Conservation (phyloP, 805 yeast genomes). For the Debaryomyces hansenii region DNA sequence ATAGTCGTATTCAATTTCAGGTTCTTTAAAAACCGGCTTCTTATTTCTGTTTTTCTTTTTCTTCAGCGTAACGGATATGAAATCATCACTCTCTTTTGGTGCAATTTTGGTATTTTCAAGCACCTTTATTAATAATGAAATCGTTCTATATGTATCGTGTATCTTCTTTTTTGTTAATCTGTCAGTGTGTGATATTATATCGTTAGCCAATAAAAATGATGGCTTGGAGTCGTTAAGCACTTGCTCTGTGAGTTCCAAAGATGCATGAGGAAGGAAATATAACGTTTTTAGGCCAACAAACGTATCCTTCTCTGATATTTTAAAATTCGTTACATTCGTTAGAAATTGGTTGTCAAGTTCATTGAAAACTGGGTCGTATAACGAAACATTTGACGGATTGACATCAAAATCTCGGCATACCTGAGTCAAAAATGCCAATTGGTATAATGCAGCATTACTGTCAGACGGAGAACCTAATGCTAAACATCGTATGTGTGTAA, state of each 20-base stretch:
- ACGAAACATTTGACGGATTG: conserved; percentile 30
- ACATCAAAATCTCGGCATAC: conserved; percentile 26
- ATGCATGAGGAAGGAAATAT: conserved; percentile 77
- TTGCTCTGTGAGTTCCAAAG: conserved; percentile 50
- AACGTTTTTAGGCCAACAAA: conserved; percentile 25
- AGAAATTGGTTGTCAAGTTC: conserved; percentile 40
- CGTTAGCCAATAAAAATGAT: conserved; percentile 48
- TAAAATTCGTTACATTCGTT: conserved; percentile 10
- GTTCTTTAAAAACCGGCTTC: conserved; percentile 27
- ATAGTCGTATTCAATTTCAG: conserved; percentile 30
- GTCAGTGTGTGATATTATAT: conserved; percentile 54
- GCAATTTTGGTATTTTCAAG: conserved; percentile 8
- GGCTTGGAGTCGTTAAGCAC: conserved; percentile 37
- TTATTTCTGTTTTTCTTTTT: conserved; percentile 19
- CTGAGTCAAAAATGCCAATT: conserved; percentile 57
- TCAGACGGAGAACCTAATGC: conserved; percentile 70
- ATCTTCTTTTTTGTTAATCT: conserved; percentile 46
- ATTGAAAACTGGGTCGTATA: conserved; percentile 67
- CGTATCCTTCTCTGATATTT: conserved; percentile 16
- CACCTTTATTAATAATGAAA: conserved; percentile 39
- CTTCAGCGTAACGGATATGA: conserved; percentile 16
- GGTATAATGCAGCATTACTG: conserved; percentile 62
- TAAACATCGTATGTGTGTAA: conserved; percentile 53
- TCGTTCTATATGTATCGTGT: conserved; percentile 40
- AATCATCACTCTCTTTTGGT: conserved; percentile 16